Conservation (phyloP, 2,329 filamentous ascomycete genomes). For the Talaromyces sp. region DNA sequence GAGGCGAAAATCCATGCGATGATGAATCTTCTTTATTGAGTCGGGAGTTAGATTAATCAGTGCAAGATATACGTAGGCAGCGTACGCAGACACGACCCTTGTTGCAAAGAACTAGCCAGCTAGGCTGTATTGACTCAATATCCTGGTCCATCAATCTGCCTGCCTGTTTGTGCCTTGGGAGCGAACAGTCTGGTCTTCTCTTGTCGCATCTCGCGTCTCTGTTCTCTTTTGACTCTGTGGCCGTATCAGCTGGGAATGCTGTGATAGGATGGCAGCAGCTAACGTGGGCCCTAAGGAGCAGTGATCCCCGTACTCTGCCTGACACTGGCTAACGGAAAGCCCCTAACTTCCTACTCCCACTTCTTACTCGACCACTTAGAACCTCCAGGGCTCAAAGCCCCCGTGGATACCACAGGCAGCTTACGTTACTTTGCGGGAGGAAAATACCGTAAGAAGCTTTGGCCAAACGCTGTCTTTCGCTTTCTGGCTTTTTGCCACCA, state of each 20-base stretch:
- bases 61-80: neutral
- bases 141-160: neutral
- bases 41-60: neutral
- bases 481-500: conserved; percentile 1
- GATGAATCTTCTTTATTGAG: neutral
- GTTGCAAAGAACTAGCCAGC: neutral
- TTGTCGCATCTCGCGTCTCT: conserved; percentile 11
- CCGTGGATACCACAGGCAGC: neutral
- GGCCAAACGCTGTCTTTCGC: neutral
- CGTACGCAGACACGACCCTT: neutral
- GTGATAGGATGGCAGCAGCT: conserved; percentile 9
- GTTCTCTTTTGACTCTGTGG: neutral
- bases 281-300: conserved; percentile 13
- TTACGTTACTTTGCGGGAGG: neutral
- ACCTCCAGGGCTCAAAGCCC: neutral
- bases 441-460: neutral
- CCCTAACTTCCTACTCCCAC: conserved; percentile 1
- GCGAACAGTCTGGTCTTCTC: neutral
- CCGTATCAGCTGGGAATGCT: conserved; percentile 1
- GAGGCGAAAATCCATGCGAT: conserved; percentile 5
- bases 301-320: neutral
- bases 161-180: neutral
- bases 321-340: neutral
- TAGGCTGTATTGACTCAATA: neutral
- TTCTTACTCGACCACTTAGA: too few species aligned